A percentile compares a stretch with the other conserved stretches of the same genome.
These are phyloP conservation scores for Tubosaeta brunneosetosa DNA, from an alignment of 768 basidiomycete species.

Conservation along the genomic window DNA sequence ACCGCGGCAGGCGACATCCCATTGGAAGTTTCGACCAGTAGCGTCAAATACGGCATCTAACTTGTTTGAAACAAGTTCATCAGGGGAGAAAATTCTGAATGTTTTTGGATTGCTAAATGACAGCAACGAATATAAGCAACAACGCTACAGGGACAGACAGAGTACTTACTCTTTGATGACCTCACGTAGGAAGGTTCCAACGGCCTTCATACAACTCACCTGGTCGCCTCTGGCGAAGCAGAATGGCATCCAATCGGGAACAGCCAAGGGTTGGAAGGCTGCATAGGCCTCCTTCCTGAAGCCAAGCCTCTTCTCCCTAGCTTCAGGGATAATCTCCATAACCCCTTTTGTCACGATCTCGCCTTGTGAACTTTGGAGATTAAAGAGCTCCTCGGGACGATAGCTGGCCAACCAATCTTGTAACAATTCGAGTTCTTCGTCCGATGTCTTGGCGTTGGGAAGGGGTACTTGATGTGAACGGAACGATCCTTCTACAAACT, in stretches of 20 bases:
- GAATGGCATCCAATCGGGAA: constrained; percentile 62
- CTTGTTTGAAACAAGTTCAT: constrained; percentile 85
- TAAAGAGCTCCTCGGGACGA: constrained; percentile 62
- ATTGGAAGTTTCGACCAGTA: constrained; percentile 76
- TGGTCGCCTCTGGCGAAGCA: constrained; percentile 51
- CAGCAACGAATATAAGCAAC: neutral
- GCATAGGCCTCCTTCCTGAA: constrained; percentile 65
- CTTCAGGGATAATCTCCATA: constrained; percentile 53
- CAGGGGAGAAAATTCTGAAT: constrained; percentile 90
- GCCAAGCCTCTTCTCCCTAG: constrained; percentile 60
- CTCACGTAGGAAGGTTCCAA: constrained; percentile 53
- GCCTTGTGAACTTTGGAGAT: constrained; percentile 7
- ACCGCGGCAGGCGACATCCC: constrained; percentile 65
- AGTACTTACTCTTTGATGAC: constrained; percentile 49
- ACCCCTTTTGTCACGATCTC: constrained; percentile 42
- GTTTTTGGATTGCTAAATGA: constrained; percentile 59
- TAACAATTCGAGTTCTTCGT: constrained; percentile 58
- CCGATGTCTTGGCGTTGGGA: constrained; percentile 59
- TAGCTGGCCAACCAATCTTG: constrained; percentile 75
- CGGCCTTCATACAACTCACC: constrained; percentile 73
- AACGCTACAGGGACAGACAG: neutral
- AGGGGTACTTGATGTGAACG: constrained; percentile 88
- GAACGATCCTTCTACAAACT: constrained; percentile 78
- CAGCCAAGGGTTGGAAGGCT: constrained; percentile 53
- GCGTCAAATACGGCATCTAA: constrained; percentile 73